Base-by-base conservation (phyloP, 2,329 filamentous ascomycete species). In the Huntiella decipiens region DNA sequence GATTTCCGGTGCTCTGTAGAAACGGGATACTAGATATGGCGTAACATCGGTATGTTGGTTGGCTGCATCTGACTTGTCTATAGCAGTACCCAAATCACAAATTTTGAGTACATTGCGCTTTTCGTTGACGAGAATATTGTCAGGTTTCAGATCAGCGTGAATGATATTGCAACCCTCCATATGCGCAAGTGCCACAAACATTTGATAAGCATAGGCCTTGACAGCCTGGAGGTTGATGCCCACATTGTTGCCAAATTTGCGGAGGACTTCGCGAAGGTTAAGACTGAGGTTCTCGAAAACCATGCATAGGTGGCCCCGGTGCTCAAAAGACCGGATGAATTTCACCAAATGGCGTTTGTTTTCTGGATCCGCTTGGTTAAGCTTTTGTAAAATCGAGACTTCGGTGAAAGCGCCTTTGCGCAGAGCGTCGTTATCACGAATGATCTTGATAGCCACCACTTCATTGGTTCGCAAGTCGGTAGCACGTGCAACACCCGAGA, bases 1-100 rank as follows among this genome's bases (percentile, higher is more conserved):
- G 57, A 98, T 85, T 64, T 98, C 91, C 2, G 92, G 91, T 3
- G 91, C 91, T 51, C 91, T 81, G 60, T 98, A 98, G 63, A 96
- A 98, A 47, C 92, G 80, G 65, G 86, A 95, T 57, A 96, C 86
- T 1, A 98, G 77, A 58, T 96, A 96, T 10, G 86, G 86, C 1
- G 86, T 94, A 51, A 93, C 82, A 56, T 94, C 85, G 52, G 82
- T 91, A 48, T 75, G 70, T 7, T 71, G 69, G n/a, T 70, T 75
- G 15, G 71, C 71, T 1, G 73, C 73, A 54, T 98, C 91, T 10
- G 82, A 81, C 46, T 81, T 78, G 56, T 94, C 82, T 48, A 88
- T 88, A 22, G 91, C 91, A n/a, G 91, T 96, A 45, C 91, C 91
- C 57, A 98, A 65, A 68, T 98, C 91, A 60, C 87, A 95, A 45